These are phyloP conservation scores for Apiotrichum laibachii DNA, from an alignment of 1,284 basidiomycete genomes.

Conservation along the genomic window DNA sequence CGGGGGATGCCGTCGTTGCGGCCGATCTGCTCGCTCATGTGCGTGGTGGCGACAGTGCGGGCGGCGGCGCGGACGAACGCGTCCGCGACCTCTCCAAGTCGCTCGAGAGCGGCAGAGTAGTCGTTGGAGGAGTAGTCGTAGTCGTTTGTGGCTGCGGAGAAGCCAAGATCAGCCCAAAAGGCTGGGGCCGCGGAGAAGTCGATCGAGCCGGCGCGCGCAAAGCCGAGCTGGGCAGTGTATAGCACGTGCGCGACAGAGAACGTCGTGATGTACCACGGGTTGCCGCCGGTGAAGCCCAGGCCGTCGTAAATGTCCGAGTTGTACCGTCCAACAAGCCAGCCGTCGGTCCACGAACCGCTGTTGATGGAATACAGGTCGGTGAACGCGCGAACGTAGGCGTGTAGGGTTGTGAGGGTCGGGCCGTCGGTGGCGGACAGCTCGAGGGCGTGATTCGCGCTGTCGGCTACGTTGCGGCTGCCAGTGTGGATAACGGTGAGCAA, in stretches of 20 bases:
- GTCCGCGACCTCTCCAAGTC: slow-evolving; percentile 40
- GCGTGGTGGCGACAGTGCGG: slow-evolving; percentile 21
- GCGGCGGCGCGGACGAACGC: slow-evolving; percentile 31
- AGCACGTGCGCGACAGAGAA: slow-evolving; percentile 50
- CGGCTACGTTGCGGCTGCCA: slow-evolving; percentile 26
- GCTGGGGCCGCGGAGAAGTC: slow-evolving; percentile 23
- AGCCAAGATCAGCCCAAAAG: slow-evolving; percentile 46
- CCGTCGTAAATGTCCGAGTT: slow-evolving; percentile 54
- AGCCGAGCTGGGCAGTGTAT: slow-evolving; percentile 34
- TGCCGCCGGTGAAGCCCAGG: slow-evolving; percentile 42
- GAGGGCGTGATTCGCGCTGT: too few relatives aligned
- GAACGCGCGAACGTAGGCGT: slow-evolving; percentile 45
- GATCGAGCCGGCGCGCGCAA: slow-evolving; percentile 12
- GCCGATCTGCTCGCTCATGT: slow-evolving; percentile 53
- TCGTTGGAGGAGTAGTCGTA: background rate
- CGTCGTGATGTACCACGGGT: slow-evolving; percentile 54
- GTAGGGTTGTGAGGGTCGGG: slow-evolving; percentile 44
- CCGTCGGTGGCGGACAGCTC: slow-evolving; percentile 25
- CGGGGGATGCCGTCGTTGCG: slow-evolving; percentile 3
- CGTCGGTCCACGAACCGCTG: slow-evolving; percentile 34
- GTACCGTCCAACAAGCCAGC: slow-evolving; percentile 53
- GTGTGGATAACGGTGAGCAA: slow-evolving; percentile 51
- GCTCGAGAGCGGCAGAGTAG: slow-evolving; percentile 27
- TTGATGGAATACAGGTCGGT: slow-evolving; percentile 51
- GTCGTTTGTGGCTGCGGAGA: background rate